A percentile compares a stretch with the other conserved stretches of the same genome.
phyloP scores from a whole-genome alignment of 106 monocot species.

The Iris macrosiphon region DNA sequence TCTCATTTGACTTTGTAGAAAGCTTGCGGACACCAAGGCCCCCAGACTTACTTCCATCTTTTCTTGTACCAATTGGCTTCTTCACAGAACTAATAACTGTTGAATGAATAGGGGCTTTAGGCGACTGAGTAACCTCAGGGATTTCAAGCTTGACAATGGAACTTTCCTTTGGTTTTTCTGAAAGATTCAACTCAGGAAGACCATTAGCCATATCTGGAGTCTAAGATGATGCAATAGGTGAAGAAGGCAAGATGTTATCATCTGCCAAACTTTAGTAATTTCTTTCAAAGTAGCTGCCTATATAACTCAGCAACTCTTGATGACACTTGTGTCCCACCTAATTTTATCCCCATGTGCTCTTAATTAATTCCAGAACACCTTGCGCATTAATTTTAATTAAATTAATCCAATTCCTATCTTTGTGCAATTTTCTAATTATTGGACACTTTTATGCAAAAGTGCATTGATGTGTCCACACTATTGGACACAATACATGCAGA shows the following conservation, averaged over 20 bases:
- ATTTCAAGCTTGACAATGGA: slow-evolving; percentile 17
- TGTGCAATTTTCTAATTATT: no score
- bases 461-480: no score
- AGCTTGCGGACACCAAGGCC: slow-evolving; percentile 74
- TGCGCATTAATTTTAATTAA: no score
- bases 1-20: slow-evolving; percentile 67
- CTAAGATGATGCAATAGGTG: slow-evolving; percentile 42
- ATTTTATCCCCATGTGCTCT: slow-evolving; percentile 74
- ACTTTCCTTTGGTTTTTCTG: slow-evolving; percentile 23
- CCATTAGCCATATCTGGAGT: slow-evolving; percentile 18
- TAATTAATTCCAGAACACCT: no score
- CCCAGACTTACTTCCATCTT: slow-evolving; percentile 49
- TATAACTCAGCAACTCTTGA: slow-evolving; percentile 75
- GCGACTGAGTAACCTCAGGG: slow-evolving; percentile 36
- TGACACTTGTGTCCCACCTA: slow-evolving; percentile 67
- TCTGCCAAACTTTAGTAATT: slow-evolving; percentile 52
- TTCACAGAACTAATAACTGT: slow-evolving; percentile 34
- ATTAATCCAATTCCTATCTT: no score
- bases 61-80: slow-evolving; percentile 65
- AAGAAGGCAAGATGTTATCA: slow-evolving; percentile 38
- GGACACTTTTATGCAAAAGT: no score
- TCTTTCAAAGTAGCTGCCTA: slow-evolving; percentile 71
- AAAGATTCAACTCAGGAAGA: slow-evolving; percentile 53
- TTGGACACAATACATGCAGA: no score
- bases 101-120: slow-evolving; percentile 51